Base-by-base conservation (phyloP, 805 yeast species). In the Wickerhamomyces tratensis region DNA sequence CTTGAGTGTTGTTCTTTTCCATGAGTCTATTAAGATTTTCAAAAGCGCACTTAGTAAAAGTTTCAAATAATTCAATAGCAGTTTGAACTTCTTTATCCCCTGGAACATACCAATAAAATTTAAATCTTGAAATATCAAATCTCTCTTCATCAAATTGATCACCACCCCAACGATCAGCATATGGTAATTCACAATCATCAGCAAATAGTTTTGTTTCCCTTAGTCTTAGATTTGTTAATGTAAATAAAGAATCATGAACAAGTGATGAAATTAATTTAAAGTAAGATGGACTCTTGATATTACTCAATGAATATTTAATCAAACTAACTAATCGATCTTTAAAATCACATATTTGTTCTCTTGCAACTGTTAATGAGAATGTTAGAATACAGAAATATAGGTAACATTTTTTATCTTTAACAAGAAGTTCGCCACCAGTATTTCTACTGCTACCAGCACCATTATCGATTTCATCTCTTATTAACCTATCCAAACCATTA, bases 81-180 rank as follows among this genome's bases (percentile, higher is more conserved):
- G 75, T 73, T 0, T 64, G 64, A 3, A 86, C 63, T 39, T 82
- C 88, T 2, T 52, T 60, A 2, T 59, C 60, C 1, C 68, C 54
- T 0, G 98, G 97, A 1, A 70, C 57, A 52, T 80, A 86, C 98
- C 98, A 91, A 1, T 69, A 64, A 49, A 87, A 79, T 1, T 68
- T 52, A 33, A 84, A 57, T 46, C 74, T 72, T 12, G 71, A 72
- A 11, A 53, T 43, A 1, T 67, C 55, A 41, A 80, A 77, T 47
- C 86, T 67, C 15, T 59, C 52, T 0, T 67, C 61, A 46, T 72
- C 75, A 50, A 79, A 76, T 49, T 82, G 87, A 44, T 75, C 71
- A 0, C 78, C 87, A 38, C 94, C 94, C 94, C 94, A 85, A 45
- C 80, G 72, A 25, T 68, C 68, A 40, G 71, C 77, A 20, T 46